phyloP scores from a whole-genome alignment of 2,329 filamentous ascomycete genomes.

The Macrophomina pseudophaseolina region DNA sequence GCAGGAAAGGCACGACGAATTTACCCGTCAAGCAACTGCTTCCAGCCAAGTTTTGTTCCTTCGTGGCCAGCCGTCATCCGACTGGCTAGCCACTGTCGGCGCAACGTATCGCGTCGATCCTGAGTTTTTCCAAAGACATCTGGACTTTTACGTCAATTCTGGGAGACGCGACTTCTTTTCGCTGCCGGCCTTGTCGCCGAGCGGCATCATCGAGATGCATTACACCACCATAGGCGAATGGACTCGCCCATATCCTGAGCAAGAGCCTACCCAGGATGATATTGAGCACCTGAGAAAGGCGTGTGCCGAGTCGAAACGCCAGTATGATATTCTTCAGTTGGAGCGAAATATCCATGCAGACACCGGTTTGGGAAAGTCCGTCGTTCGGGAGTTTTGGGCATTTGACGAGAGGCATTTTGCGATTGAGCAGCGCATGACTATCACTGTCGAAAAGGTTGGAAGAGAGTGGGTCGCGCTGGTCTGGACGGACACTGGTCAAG shows the following conservation, averaged over 20 bases:
- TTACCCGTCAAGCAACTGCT: not conserved
- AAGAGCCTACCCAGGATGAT: not conserved
- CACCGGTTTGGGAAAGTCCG: conserved; percentile 24
- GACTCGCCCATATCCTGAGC: not conserved
- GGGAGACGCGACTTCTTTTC: conserved; percentile 11
- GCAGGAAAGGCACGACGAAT: not conserved
- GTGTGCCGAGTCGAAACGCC: not conserved
- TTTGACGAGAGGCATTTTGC: conserved; percentile 26
- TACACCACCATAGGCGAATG: conserved; percentile 25
- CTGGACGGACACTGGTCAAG: not conserved
- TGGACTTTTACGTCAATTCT: conserved; percentile 26
- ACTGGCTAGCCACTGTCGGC: conserved; percentile 28
- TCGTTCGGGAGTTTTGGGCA: conserved; percentile 20
- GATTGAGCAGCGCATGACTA: conserved; percentile 29
- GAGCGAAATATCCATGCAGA: not conserved
- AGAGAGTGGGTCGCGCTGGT: conserved; percentile 15
- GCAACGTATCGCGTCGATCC: conserved; percentile 30
- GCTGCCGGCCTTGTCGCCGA: conserved; percentile 20
- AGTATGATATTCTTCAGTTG: not conserved
- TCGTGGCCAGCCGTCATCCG: conserved; percentile 24
- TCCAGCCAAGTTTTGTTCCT: conserved; percentile 26
- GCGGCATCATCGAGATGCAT: conserved; percentile 26
- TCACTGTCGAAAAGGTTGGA: conserved; percentile 16
- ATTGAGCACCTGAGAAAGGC: conserved; percentile 1
- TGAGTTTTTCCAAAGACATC: conserved; percentile 29